A percentile compares a stretch with the other conserved stretches of the same genome.
Conservation (phyloP, 495 filamentous ascomycete species). For the Entonaema liquescens region DNA sequence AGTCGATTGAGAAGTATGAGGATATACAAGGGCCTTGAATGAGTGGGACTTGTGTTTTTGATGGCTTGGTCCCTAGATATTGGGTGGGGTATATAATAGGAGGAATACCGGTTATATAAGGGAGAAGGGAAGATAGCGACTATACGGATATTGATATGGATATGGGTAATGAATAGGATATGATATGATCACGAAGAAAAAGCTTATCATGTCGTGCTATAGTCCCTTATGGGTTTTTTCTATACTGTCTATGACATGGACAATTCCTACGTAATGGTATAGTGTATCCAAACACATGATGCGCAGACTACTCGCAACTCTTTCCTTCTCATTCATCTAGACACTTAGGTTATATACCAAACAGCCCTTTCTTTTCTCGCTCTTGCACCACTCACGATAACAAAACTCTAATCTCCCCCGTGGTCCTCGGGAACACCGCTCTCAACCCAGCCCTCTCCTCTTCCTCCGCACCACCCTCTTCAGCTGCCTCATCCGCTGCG, state of each 20-base stretch:
- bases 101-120: too few relatives aligned
- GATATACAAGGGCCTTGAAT: neutral
- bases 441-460: constrained; percentile 61
- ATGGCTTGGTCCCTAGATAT: neutral
- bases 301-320: too few relatives aligned
- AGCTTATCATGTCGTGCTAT: too few relatives aligned
- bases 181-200: too few relatives aligned
- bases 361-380: neutral
- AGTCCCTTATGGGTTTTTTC: too few relatives aligned
- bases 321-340: neutral
- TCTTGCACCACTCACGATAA: constrained; percentile 54
- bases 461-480: constrained; percentile 49
- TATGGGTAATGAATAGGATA: too few relatives aligned
- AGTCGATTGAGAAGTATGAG: neutral
- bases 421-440: constrained; percentile 81
- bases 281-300: too few relatives aligned
- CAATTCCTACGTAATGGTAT: too few relatives aligned
- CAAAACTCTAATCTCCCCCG: constrained; percentile 84
- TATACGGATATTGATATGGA: too few relatives aligned
- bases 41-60: neutral
- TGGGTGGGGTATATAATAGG: too few relatives aligned
- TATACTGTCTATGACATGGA: too few relatives aligned
- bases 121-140: too few relatives aligned
- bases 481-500: constrained; percentile 56
- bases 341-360: neutral